phyloP scores from a whole-genome alignment of 768 basidiomycete species.

The Goffeauzyma gilvescens region DNA sequence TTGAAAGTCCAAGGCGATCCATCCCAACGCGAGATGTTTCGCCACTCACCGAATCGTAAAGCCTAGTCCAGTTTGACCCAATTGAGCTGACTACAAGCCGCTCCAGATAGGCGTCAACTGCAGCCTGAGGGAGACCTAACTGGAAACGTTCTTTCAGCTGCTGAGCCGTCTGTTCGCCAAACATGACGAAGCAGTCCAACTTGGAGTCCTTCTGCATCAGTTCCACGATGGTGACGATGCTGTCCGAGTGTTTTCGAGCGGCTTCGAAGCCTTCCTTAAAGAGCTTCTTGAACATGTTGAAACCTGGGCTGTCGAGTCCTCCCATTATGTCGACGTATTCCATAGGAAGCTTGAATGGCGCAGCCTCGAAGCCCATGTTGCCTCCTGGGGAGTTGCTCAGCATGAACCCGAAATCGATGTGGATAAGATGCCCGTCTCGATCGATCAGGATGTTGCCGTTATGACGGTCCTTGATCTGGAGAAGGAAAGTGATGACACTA shows the following conservation, averaged over 20 bases:
- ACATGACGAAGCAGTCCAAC: slow-evolving; percentile 72
- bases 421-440: slow-evolving; percentile 75
- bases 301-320: slow-evolving; percentile 55
- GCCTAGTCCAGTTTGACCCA: slow-evolving; percentile 80
- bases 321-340: slow-evolving; percentile 95
- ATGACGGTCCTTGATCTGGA: slow-evolving; percentile 96
- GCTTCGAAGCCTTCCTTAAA: slow-evolving; percentile 89
- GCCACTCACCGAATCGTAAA: slow-evolving; percentile 56
- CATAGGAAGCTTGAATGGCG: slow-evolving; percentile 85
- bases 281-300: slow-evolving; percentile 61
- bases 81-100: slow-evolving; percentile 71
- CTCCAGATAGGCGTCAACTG: slow-evolving; percentile 74
- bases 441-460: slow-evolving; percentile 96
- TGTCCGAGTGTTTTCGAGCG: slow-evolving; percentile 84
- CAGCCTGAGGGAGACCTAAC: slow-evolving; percentile 60
- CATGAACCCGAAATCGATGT: slow-evolving; percentile 99
- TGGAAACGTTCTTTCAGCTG: slow-evolving; percentile 86
- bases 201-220: slow-evolving; percentile 95
- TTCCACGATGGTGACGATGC: slow-evolving; percentile 84
- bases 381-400: slow-evolving; percentile 79
- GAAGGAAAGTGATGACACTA: slow-evolving; percentile 82
- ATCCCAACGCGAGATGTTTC: too few species aligned
- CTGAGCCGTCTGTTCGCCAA: slow-evolving; percentile 74
- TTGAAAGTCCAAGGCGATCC: neutral
- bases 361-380: slow-evolving; percentile 96